Evolutionary conservation across 139 green algal genomes (phyloP), one percentile per base, ranked within the genome.

Genomic region (Ettlia oleoabundans): DNA sequence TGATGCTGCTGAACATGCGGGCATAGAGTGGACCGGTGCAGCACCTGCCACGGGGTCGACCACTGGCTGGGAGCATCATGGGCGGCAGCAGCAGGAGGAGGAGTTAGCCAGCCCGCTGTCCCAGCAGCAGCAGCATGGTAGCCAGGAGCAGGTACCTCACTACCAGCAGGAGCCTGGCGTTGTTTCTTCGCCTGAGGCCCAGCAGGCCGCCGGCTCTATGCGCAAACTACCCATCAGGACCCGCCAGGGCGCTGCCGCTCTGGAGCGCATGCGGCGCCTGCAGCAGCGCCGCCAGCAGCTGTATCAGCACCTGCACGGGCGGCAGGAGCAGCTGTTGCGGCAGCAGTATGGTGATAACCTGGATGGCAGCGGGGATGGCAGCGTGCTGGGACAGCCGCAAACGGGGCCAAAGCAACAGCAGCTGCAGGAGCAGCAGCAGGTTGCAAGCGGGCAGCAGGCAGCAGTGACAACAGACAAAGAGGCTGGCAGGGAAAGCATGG

Each of bases 241-340:
- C 2, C 73, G 24, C 0, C 42, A 80, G 53, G 73, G 53, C 0
- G 35, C 38, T n/a, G 73, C 53, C 1, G 73, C 73, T 24, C 73
- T 80, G 73, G 73, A 68, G 35, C 73, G 53, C 35, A 53, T 68
- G 53, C 73, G 73, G 0, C 9, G 5, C 9, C 35, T 80, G 73
- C 73, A 80, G 73, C 30, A 68, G 52, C 53, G 73, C 7, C 73
- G 73, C 18, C 35, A 33, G 21, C 35, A 80, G 35, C 73, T 80
- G 53, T 67, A 55, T 9, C 30, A 53, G 22, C 53, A 19, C 1
- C 53, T 68, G 26, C 24, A 80, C 22, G 35, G 26, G 28, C 73
- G 37, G 73, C 73, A 80, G 73, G 73, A 80, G 73, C 73, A 55
- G 73, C 52, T 21, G 35, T 68, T 26, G 35, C 73, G 32, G 35